A percentile compares a stretch with the other conserved stretches of the same genome.
Conservation (phyloP, 1,284 basidiomycete species). For the Takashimella koratensis region DNA sequence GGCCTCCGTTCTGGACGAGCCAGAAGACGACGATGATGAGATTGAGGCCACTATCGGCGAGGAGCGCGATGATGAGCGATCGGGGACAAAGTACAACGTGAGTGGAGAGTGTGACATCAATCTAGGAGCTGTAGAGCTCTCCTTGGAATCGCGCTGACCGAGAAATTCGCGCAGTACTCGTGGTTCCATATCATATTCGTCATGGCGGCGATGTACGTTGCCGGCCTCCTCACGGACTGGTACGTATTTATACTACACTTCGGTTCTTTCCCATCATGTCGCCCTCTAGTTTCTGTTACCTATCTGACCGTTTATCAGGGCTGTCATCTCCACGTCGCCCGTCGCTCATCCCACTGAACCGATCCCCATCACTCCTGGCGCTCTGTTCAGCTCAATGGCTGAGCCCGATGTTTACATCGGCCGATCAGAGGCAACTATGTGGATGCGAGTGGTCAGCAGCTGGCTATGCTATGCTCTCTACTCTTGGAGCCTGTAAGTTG, state of each 20-base stretch:
- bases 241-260: conserved; percentile 52
- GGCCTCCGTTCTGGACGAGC: conserved; percentile 82
- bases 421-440: conserved; percentile 94
- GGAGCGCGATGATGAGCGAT: conserved; percentile 83
- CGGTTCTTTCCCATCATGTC: not conserved
- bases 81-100: conserved; percentile 96
- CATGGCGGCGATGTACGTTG: conserved; percentile 95
- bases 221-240: conserved; percentile 98
- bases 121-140: conserved; percentile 1
- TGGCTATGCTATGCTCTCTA: conserved; percentile 92
- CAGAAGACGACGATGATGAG: conserved; percentile 69
- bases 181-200: conserved; percentile 99
- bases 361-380: conserved; percentile 4
- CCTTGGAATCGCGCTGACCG: not conserved
- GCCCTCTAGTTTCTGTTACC: not conserved
- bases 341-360: conserved; percentile 33
- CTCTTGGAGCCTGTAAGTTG: conserved; percentile 77
- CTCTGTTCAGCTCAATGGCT: conserved; percentile 10
- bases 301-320: conserved; percentile 16
- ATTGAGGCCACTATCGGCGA: conserved; percentile 65
- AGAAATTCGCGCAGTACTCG: conserved; percentile 62
- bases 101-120: conserved; percentile 24
- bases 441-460: conserved; percentile 94
- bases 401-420: conserved; percentile 83
- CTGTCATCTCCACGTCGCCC: conserved; percentile 41